Conservation (phyloP, 2,329 filamentous ascomycete genomes). For the Aaosphaeria arxii region DNA sequence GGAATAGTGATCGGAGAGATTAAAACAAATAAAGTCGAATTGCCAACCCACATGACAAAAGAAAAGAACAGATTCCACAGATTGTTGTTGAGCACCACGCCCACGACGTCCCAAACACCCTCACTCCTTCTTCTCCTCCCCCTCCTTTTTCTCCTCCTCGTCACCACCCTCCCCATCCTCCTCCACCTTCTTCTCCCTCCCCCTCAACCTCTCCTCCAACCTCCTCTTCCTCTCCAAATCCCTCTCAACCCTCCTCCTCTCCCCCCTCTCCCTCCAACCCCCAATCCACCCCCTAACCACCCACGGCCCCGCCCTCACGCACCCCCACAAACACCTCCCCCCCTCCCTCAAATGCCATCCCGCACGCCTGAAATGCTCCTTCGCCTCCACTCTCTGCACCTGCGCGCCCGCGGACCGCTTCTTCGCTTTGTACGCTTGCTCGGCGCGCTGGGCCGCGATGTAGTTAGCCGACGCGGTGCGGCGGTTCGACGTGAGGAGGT, state of each 20-base stretch:
- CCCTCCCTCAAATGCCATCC: constrained; percentile 9
- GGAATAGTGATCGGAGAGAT: no score
- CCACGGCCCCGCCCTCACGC: constrained; percentile 13
- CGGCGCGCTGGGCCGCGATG: constrained; percentile 11
- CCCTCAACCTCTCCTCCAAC: constrained; percentile 38
- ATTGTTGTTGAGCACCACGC: no score
- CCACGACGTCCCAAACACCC: neutral
- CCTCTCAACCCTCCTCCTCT: constrained; percentile 41
- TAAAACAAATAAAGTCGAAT: no score
- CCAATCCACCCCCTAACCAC: constrained; percentile 11
- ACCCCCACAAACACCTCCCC: constrained; percentile 8
- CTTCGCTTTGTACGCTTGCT: constrained; percentile 13
- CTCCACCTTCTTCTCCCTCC: constrained; percentile 4
- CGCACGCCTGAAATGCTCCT: constrained; percentile 5
- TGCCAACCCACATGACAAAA: no score
- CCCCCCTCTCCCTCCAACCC: constrained; percentile 25
- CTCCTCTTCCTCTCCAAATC: neutral
- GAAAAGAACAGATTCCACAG: no score
- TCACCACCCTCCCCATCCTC: constrained; percentile 6
- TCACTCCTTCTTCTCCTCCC: neutral
- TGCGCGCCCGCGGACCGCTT: constrained; percentile 10
- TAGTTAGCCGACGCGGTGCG: constrained; percentile 10
- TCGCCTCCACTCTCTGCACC: constrained; percentile 8
- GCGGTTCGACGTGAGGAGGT: constrained; percentile 10
- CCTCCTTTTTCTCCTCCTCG: constrained; percentile 1